A percentile compares a stretch with the other conserved stretches of the same genome.
Evolutionary conservation across 2,329 filamentous ascomycete species (phyloP).

Genomic region (Colletotrichum incanum): DNA sequence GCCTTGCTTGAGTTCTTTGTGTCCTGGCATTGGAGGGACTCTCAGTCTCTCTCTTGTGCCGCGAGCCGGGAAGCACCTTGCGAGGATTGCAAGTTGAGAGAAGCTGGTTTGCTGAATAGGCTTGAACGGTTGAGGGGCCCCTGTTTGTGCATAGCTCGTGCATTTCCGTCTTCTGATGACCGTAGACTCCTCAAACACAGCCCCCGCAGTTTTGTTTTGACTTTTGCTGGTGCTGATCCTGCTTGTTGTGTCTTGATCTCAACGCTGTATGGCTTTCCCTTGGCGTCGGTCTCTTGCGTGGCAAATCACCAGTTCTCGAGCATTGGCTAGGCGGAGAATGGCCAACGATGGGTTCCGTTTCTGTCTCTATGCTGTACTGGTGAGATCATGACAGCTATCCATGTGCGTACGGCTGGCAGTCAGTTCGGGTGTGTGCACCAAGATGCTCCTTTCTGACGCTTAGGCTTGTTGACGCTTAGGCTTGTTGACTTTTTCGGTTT

Average conservation of each 20-base stretch:
- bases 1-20: constrained; percentile 9
- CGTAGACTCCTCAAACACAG: constrained; percentile 18
- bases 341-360: constrained; percentile 24
- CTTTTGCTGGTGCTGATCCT: neutral
- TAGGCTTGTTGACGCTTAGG: neutral
- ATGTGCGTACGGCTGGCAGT: neutral
- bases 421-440: constrained; percentile 11
- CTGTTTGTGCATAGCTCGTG: constrained; percentile 28
- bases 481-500: neutral
- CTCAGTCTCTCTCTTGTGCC: neutral
- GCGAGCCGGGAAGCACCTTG: neutral
- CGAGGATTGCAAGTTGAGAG: too few species aligned
- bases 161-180: constrained; percentile 20
- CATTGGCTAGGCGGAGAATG: neutral
- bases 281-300: constrained; percentile 8
- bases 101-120: neutral
- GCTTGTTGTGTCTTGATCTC: neutral
- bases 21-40: neutral
- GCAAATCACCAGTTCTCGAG: neutral
- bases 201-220: constrained; percentile 20
- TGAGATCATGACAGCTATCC: constrained; percentile 21
- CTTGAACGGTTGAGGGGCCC: constrained; percentile 9
- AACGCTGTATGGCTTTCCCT: constrained; percentile 3
- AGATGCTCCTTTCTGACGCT: neutral
- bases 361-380: constrained; percentile 6